Evolutionary conservation across 495 filamentous ascomycete species (phyloP).

Genomic region (Lichina pygmaea): DNA sequence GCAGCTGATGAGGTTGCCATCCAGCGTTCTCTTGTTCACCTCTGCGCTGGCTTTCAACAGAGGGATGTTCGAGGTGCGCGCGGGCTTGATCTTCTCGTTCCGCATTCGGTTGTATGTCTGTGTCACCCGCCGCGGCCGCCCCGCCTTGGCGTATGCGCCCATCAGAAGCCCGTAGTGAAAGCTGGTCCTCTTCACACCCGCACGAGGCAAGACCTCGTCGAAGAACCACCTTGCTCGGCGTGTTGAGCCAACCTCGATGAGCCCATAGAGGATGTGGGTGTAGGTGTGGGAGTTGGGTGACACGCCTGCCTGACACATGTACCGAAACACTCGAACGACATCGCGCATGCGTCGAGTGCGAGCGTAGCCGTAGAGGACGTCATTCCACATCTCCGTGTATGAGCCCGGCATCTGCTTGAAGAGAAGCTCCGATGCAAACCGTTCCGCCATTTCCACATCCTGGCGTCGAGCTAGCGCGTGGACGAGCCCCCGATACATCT

Average conservation of each 20-base stretch:
- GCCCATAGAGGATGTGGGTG: slow-evolving; percentile 40
- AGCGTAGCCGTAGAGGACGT: slow-evolving; percentile 39
- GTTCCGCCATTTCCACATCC: slow-evolving; percentile 29
- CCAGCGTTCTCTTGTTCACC: slow-evolving; percentile 1
- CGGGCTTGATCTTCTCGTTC: slow-evolving; percentile 17
- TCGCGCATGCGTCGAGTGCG: slow-evolving; percentile 31
- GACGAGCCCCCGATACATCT: slow-evolving; percentile 37
- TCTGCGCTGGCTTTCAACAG: slow-evolving; percentile 17
- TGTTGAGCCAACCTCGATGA: slow-evolving; percentile 30
- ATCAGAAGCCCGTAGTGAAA: slow-evolving; percentile 59
- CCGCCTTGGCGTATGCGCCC: slow-evolving; percentile 27
- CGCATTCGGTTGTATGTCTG: slow-evolving; percentile 24
- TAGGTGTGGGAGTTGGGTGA: slow-evolving; percentile 46
- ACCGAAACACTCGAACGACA: slow-evolving; percentile 28
- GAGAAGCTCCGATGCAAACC: slow-evolving; percentile 21
- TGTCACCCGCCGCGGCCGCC: slow-evolving; percentile 24
- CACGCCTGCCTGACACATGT: slow-evolving; percentile 31
- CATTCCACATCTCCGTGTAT: slow-evolving; percentile 50
- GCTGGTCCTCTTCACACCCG: slow-evolving; percentile 27
- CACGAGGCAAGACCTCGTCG: slow-evolving; percentile 24
- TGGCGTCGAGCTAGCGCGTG: slow-evolving; percentile 41
- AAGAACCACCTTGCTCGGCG: slow-evolving; percentile 41
- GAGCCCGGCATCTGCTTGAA: slow-evolving; percentile 16
- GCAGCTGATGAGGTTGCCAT: not conserved
- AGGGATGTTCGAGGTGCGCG: slow-evolving; percentile 18